Base-by-base conservation (phyloP, 306 rosid genomes). In the Vigna unguiculata region DNA sequence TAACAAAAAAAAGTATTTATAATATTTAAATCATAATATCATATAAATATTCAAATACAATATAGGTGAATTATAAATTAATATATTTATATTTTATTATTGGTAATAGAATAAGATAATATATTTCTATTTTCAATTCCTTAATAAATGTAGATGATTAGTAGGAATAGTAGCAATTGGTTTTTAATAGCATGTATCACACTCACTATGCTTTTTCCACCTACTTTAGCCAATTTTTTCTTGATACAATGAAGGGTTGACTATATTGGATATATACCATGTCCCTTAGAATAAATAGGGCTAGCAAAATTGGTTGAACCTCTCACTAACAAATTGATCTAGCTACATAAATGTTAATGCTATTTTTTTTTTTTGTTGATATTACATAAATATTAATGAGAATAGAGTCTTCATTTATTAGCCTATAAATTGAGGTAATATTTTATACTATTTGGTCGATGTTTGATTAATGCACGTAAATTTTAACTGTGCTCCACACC, bases 211-310 rank as follows among this genome's bases (percentile, higher is more conserved):
- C 4, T n/a, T 32, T 8, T 61, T 12, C 15, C 68, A 61, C 68
- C 68, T n/a, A 61, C 45, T 61, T 34, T 34, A 15, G 46, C 15
- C 46, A 61, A 8, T 61, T 28, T 59, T 34, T 34, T 61, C 68
- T 61, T 1, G 17, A 9, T 2, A n/a, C 68, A 17, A 34, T 5
- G 11, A 34, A 32, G 43, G 14, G 66, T 11, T 30, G 21, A 60
- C 43, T 30, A 28, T 6, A 22, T 58, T 25, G 38, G 25, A 53
- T 53, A 20, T 21, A 60, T 60, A 15, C 22, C 21, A 28, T 60
- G 65, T 30, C 13, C 34, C 21, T 14, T 5, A 60, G 17, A 60
- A 25, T 61, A 16, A 61, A 61, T 61, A 61, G 15, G 21, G 68
- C 68, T 7, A 61, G 15, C 68, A 61, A 34, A 61, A 16, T n/a